A percentile compares a stretch with the other conserved stretches of the same genome.
Evolutionary conservation across 2,329 filamentous ascomycete genomes (phyloP).

Genomic region (Rhynchosporium graminicola): DNA sequence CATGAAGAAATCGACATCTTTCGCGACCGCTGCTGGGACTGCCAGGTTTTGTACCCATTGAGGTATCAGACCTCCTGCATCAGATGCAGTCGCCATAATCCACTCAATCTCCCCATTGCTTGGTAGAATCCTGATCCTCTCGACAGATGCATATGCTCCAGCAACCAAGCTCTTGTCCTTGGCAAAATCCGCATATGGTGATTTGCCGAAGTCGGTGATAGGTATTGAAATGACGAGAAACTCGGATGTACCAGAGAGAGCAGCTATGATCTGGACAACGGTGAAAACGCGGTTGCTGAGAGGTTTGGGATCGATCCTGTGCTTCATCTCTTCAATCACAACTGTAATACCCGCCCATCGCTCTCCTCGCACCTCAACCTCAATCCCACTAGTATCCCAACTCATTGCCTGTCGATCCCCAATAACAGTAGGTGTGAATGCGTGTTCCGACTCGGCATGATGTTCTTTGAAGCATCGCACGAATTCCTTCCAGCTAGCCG

Average conservation of each 20-base stretch:
- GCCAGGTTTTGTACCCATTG: conserved; percentile 65
- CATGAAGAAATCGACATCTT: conserved; percentile 71
- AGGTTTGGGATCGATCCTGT: conserved; percentile 58
- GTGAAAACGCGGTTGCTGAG: conserved; percentile 66
- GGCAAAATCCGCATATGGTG: conserved; percentile 38
- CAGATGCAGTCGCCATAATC: conserved; percentile 75
- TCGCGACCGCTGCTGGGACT: conserved; percentile 62
- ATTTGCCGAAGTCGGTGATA: conserved; percentile 47
- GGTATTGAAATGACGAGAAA: conserved; percentile 61
- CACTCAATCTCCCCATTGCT: conserved; percentile 59
- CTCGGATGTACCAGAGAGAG: conserved; percentile 45
- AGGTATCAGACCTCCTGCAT: conserved; percentile 68
- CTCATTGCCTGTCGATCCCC: conserved; percentile 45
- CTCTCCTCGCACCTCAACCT: conserved; percentile 42
- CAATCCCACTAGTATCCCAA: conserved; percentile 50
- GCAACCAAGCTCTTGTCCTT: conserved; percentile 52
- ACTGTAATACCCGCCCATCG: conserved; percentile 52
- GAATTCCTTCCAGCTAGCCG: conserved; percentile 67
- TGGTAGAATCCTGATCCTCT: conserved; percentile 50
- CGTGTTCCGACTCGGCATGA: conserved; percentile 57
- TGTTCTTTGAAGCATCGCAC: conserved; percentile 56
- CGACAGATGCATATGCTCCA: conserved; percentile 66
- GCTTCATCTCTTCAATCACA: conserved; percentile 63
- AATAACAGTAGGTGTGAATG: conserved; percentile 59
- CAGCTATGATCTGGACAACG: conserved; percentile 61